Base-by-base conservation (phyloP, 495 filamentous ascomycete genomes). In the Trichoderma reesei region DNA sequence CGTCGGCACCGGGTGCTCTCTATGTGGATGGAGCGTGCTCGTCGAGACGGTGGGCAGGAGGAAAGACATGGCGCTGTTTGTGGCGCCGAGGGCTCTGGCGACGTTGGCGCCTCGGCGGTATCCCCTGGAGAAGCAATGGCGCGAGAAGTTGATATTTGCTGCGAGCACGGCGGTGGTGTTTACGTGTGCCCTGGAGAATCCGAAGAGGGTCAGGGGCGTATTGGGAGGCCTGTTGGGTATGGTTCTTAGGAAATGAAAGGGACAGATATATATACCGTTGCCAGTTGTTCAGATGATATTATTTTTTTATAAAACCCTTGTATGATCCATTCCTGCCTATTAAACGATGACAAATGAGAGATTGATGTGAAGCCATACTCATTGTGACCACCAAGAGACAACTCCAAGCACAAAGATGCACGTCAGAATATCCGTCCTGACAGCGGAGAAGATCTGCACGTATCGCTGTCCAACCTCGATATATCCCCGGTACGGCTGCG, bases 1-100 rank as follows among this genome's bases (percentile, higher is more conserved):
- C 65, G 83, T 97, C 20, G 84, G 82, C 3, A 74, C 82, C 9
- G 91, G 91, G 41, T 93, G 92, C 74, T 70, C 87, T 39, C 73
- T 92, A 54, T 96, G 92, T 69, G 92, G 92, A 3, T 91, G 88
- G 88, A 93, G 90, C 73, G 84, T 93, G 62, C 73, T 96, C 63
- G 71, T 91, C 41, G 92, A 96, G 76, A 82, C 83, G 38, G 74
- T 80, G 33, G 79, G 78, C 59, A 81, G 88, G 68, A 79, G 91
- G 61, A 86, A 89, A 71, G 92, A 96, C 66, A 77, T 96, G 68
- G 86, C 86, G 36, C 78, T 95, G 56, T 97, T 96, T 76, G 91
- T 97, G 66, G 87, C 87, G 64, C 92, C 92, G 1, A 79, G 91
- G 63, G 92, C 92, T 44, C 78, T 88, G 68, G 91, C 89, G 18